A percentile compares a stretch with the other conserved stretches of the same genome.
Evolutionary conservation across 148 eudicot genomes (phyloP).

Genomic region (Rhododendron henanense): DNA sequence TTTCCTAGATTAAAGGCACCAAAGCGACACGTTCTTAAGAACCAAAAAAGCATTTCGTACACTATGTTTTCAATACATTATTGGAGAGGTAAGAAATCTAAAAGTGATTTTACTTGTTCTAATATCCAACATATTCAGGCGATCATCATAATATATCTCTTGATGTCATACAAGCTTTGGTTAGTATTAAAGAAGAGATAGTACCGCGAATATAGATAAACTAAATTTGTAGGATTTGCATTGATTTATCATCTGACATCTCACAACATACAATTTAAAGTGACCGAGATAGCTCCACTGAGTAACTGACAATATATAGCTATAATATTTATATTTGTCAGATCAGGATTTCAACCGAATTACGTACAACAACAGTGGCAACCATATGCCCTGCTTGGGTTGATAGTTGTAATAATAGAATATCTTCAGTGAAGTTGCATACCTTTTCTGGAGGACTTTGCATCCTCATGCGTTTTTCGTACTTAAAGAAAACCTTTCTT

Average conservation of each 20-base stretch:
- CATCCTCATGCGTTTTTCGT: slow-evolving; percentile 67
- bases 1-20: background rate
- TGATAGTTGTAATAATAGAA: background rate
- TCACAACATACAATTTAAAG: background rate
- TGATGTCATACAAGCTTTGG: too few relatives aligned
- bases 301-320: background rate
- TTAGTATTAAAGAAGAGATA: too few relatives aligned
- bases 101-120: background rate
- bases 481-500: slow-evolving; percentile 83
- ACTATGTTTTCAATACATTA: background rate
- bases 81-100: background rate
- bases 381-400: background rate
- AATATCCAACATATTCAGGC: background rate
- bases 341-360: background rate
- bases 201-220: background rate
- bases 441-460: slow-evolving; percentile 92
- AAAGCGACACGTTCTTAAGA: background rate
- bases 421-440: background rate
- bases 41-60: background rate
- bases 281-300: background rate
- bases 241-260: background rate
- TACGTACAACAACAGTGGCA: background rate
- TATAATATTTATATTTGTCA: background rate
- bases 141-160: too few relatives aligned
- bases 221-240: background rate